Conservation (phyloP, 2,329 filamentous ascomycete species). For the Trichoderma sp. region DNA sequence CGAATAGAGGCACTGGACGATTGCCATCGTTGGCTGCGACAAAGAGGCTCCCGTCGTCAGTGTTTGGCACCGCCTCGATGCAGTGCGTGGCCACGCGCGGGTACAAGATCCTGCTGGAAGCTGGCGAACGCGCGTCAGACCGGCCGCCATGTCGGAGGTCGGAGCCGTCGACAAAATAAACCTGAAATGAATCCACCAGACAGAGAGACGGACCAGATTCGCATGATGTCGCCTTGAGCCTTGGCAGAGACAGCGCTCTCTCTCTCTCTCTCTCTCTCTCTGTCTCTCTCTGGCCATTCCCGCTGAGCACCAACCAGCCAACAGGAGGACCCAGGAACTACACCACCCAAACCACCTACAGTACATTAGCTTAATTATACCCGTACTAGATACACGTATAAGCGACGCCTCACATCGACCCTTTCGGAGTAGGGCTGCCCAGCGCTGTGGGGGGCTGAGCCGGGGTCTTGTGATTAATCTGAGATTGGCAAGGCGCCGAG, state of each 20-base stretch:
- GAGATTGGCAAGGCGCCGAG: neutral
- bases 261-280: neutral
- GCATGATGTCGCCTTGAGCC: neutral
- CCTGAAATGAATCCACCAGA: neutral
- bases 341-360: neutral
- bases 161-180: neutral
- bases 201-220: neutral
- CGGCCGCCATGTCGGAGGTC: neutral
- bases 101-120: neutral
- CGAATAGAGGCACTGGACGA: neutral
- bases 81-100: neutral
- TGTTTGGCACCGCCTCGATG: neutral
- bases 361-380: neutral
- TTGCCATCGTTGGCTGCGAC: neutral
- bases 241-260: neutral
- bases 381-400: neutral
- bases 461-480: constrained; percentile 1
- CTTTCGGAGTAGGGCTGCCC: neutral
- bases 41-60: neutral
- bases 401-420: neutral
- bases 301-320: no score
- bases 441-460: neutral
- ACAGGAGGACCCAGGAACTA: neutral
- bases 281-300: neutral
- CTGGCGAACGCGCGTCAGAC: neutral